Evolutionary conservation across 2,329 filamentous ascomycete genomes (phyloP).

Genomic region (Aspergillus sp.): DNA sequence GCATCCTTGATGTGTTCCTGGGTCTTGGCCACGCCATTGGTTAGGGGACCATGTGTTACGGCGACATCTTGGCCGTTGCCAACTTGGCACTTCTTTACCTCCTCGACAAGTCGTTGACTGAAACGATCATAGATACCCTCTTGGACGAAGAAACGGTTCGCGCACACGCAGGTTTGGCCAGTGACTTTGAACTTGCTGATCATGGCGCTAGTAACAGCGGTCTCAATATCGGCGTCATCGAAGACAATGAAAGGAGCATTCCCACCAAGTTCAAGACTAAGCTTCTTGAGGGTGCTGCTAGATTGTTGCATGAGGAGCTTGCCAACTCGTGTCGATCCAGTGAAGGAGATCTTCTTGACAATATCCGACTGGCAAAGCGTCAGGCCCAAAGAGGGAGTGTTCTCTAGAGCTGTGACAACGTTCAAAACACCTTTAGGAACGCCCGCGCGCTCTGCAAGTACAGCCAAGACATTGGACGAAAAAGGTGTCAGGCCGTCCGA

Average conservation of each 20-base stretch:
- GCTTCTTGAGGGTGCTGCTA: constrained; percentile 74
- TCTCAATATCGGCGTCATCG: constrained; percentile 76
- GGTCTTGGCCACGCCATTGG: constrained; percentile 78
- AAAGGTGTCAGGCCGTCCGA: constrained; percentile 87
- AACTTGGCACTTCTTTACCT: constrained; percentile 47
- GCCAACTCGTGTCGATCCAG: constrained; percentile 66
- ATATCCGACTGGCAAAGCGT: constrained; percentile 43
- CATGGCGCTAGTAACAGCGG: constrained; percentile 76
- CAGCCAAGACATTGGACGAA: constrained; percentile 77
- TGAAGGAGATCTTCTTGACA: constrained; percentile 92
- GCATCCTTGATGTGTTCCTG: constrained; percentile 76
- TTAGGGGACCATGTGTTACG: constrained; percentile 48
- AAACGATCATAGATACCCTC: constrained; percentile 52
- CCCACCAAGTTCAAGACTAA: constrained; percentile 85
- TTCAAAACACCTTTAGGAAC: constrained; percentile 87
- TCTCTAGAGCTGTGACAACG: constrained; percentile 72
- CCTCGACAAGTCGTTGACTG: constrained; percentile 52
- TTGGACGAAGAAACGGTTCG: constrained; percentile 56
- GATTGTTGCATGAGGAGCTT: constrained; percentile 85
- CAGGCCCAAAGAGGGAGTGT: constrained; percentile 71
- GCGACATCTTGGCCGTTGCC: constrained; percentile 40
- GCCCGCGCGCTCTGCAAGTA: constrained; percentile 78
- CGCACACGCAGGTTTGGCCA: constrained; percentile 90
- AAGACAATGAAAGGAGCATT: constrained; percentile 96
- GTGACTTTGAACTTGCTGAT: constrained; percentile 85